Evolutionary conservation across 2,329 filamentous ascomycete genomes (phyloP), one percentile per base, ranked within the genome.

Genomic region (Aureobasidium pullulans): DNA sequence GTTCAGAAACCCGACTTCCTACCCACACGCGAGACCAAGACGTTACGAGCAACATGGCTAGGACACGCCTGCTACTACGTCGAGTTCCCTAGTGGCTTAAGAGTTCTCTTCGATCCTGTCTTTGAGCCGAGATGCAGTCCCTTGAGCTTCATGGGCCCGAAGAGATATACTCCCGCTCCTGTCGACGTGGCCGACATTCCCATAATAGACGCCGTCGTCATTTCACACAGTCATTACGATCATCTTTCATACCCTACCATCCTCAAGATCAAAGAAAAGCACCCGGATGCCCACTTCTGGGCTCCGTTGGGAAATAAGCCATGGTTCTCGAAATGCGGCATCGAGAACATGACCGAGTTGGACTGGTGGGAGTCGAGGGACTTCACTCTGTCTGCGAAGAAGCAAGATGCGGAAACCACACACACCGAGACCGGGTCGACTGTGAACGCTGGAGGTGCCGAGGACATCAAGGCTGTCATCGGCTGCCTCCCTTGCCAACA

Each of bases 311-410:
- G 90, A 2, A 84, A 96, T 60, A 89, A 88, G 72, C 77, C 81
- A 49, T 96, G 92, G 92, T 96, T 97, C 72, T 77, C 79, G 48
- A 75, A 79, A 3, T 79, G 79, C 29, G 90, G 89, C 1, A 83
- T 96, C 57, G 64, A 81, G 1, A 89, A 90, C 61, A 86, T 93
- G 44, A 95, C 90, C 0, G 92, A 96, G 75, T 73, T 96, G 67
- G 93, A 97, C 74, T 96, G 93, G 93, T 96, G 93, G 93, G 86
- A 96, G 66, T 86, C 89, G 63, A 81, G 84, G 6, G 85, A 93
- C 49, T 72, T 96, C n/a, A 84, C 77, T 0, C 74, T 96, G 29
- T 78, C 81, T 13, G 36, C 37, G 10, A 40, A 31, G 4, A 62
- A 61, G 34, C 60, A 61, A 57, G 40, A 58, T n/a, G 44, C 54